Base-by-base conservation (phyloP, 345 rosid genomes). In the Anastatica hierochuntica region DNA sequence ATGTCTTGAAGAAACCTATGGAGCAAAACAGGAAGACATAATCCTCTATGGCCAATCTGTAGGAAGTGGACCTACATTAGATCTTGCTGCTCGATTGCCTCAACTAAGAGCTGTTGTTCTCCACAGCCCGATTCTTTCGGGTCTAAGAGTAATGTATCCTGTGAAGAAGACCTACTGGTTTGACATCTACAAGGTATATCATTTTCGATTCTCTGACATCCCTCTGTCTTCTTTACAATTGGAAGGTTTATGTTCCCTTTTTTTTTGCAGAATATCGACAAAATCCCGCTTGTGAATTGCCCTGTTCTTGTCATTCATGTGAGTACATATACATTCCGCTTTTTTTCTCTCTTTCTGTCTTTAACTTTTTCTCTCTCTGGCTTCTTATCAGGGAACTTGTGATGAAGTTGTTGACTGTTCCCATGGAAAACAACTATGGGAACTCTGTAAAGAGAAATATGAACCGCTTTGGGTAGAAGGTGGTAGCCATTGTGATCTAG, bases 21-120 rank as follows among this genome's bases (percentile, higher is more conserved):
- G 89, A 42, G 51, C 82, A 6, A 88, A 78, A 75, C 95, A 85
- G 56, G 97, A 92, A 75, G 89, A 92, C 54, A 58, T 92, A 33
- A 85, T 92, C 62, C 88, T 92, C 14, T 92, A 92, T 60, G 97
- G 99, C 11, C 99, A 92, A 63, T 92, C 99, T 29, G 99, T 92
- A 33, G 97, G 98, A 30, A 92, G 99, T 60, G 99, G 99, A 26
- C 99, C 99, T 14, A 88, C 99, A 33, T 72, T 88, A 70, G 94
- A 92, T 49, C 90, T 92, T 13, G 95, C 95, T 20, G 72, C 95
- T 18, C 78, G 87, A 15, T 61, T 88, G 48, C 90, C 88, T 62
- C 84, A 47, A 14, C 51, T 92, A 49, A 83, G 77, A 76, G 95
- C 95, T 52, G 94, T 83, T 15, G 94, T 88, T 58, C 77, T 92